These are phyloP conservation scores for Nemophila menziesii DNA, from an alignment of 257 asterid species.

Conservation along the genomic window DNA sequence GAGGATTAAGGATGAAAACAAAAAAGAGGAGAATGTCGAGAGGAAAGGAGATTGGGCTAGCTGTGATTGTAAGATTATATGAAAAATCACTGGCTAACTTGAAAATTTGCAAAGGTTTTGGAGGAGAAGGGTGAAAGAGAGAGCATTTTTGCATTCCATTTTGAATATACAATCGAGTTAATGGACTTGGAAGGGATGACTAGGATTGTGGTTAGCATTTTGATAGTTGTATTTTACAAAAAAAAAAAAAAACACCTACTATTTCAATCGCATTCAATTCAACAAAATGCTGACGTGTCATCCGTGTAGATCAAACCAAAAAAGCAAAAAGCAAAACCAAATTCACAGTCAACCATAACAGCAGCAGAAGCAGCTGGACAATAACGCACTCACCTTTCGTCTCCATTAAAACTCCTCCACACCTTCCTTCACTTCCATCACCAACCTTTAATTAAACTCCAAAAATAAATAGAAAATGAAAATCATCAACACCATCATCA, in stretches of 20 bases:
- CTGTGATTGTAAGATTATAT: too few relatives aligned
- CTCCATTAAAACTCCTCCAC: background rate
- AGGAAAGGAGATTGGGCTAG: too few relatives aligned
- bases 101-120: too few relatives aligned
- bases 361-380: background rate
- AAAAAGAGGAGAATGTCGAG: too few relatives aligned
- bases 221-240: too few relatives aligned
- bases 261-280: slow-evolving; percentile 11
- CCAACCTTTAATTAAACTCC: background rate
- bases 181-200: too few relatives aligned
- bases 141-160: too few relatives aligned
- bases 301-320: background rate
- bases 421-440: background rate
- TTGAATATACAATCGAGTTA: too few relatives aligned
- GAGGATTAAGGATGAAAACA: too few relatives aligned
- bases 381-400: background rate
- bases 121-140: too few relatives aligned
- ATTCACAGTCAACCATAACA: background rate
- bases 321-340: background rate
- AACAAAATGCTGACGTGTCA: slow-evolving; percentile 7
- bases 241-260: background rate
- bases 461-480: slow-evolving; percentile 14
- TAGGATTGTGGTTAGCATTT: too few relatives aligned
- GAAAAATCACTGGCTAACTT: too few relatives aligned
- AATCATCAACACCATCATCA: slow-evolving; percentile 26